Base-by-base conservation (phyloP, 192 early-diverging fungal genomes). In the Chytriomyces sp. region DNA sequence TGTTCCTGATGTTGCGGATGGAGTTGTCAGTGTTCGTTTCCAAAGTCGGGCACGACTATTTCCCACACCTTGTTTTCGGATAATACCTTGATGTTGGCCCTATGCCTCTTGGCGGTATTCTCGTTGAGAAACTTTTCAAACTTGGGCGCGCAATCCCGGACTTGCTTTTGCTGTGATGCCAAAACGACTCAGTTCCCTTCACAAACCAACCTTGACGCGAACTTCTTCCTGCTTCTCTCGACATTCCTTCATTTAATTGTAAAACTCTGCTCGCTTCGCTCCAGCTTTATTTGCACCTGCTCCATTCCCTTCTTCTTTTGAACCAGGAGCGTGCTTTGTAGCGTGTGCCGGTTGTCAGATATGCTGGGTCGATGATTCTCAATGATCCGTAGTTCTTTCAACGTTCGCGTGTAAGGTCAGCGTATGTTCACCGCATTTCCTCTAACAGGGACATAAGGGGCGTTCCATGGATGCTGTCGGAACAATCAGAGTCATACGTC, bases 111-210 rank as follows among this genome's bases (percentile, higher is more conserved):
- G 12, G 87, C 87, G 71, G 88, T 86, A 60, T 89, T 89, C 62
- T 89, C 87, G 44, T 86, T 86, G 59, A 89, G 67, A 61, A 88
- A 88, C 70, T 88, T 89, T 62, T 89, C 87, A 75, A 89, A 88
- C 77, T 89, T 89, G 33, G 80, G 65, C 10, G 88, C 87, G 14
- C 84, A 73, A 31, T 89, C 87, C 30, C 83, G 62, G 30, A 89
- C 81, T 78, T 88, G 84, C 61, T 84, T 84, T 85, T 89, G 87
- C 86, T 87, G 57, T 31, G 44, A 28, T 25, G 28, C 0, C n/a
- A 58, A 58, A 32, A 32, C 17, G 22, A 30, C 1, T 28, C 28
- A 3, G 7, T 39, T 54, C n/a, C n/a, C n/a, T n/a, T n/a, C n/a
- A n/a, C n/a, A 30, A n/a, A 38, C n/a, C n/a, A 53, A 85, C 86